A percentile compares a stretch with the other conserved stretches of the same genome.
phyloP scores from a whole-genome alignment of 1,284 basidiomycete genomes.

The Cutaneotrichosporon arboriforme region DNA sequence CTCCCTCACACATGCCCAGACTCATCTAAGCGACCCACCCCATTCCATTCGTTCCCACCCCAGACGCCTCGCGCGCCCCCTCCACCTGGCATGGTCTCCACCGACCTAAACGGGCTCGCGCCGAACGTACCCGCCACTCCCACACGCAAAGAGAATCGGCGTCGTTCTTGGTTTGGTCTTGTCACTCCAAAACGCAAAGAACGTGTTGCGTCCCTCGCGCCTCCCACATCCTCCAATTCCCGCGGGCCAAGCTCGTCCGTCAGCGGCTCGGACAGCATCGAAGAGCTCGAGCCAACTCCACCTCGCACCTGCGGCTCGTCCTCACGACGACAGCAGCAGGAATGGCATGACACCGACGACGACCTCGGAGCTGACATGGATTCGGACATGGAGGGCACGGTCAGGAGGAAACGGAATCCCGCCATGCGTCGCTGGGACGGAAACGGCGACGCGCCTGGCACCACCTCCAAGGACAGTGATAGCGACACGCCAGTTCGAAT shows the following conservation, averaged over 20 bases:
- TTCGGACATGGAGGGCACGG: constrained; percentile 21
- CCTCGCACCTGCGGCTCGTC: not conserved
- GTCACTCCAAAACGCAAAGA: constrained; percentile 20
- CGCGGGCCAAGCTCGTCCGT: not conserved
- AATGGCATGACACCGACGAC: not conserved
- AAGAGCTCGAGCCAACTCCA: constrained; percentile 14
- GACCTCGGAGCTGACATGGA: constrained; percentile 12
- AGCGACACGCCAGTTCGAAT: constrained; percentile 24
- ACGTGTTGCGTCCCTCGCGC: not conserved
- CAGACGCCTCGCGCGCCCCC: not conserved
- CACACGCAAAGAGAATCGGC: constrained; percentile 17
- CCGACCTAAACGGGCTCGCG: not conserved
- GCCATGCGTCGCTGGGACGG: constrained; percentile 1
- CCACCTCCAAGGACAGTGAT: constrained; percentile 7
- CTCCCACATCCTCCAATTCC: not conserved
- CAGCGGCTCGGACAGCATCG: constrained; percentile 1
- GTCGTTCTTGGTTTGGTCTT: constrained; percentile 41
- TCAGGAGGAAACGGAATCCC: constrained; percentile 18
- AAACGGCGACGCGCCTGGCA: constrained; percentile 16
- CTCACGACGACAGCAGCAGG: not conserved
- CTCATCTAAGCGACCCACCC: not conserved
- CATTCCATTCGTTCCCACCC: not conserved
- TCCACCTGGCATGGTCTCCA: not conserved
- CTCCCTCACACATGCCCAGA: too few relatives aligned
- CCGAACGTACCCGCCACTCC: constrained; percentile 22